phyloP scores from a whole-genome alignment of 768 basidiomycete genomes.

The Cystofilobasidium macerans region DNA sequence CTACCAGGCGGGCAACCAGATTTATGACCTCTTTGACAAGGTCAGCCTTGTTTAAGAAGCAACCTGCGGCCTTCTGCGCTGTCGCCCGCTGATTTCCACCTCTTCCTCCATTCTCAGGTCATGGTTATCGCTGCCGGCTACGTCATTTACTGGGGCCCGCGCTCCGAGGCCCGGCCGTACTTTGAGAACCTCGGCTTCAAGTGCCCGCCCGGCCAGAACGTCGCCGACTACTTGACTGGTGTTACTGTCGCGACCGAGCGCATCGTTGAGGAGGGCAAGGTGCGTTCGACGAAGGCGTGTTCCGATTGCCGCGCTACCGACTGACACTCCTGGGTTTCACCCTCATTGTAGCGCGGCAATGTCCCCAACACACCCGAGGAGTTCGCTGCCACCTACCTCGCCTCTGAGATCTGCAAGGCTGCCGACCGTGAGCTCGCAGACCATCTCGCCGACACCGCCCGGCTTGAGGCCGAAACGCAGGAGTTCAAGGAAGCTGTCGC shows the following conservation, averaged over 20 bases:
- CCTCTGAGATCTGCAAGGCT: constrained; percentile 44
- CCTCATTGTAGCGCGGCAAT: constrained; percentile 27
- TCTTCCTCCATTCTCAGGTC: constrained; percentile 26
- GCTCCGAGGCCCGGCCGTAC: constrained; percentile 41
- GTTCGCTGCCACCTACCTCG: constrained; percentile 54
- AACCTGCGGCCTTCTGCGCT: constrained; percentile 38
- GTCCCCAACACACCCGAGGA: constrained; percentile 49
- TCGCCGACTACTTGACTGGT: constrained; percentile 45
- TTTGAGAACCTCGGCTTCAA: constrained; percentile 46
- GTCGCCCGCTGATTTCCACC: constrained; percentile 54
- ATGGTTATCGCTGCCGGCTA: constrained; percentile 36
- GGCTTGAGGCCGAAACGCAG: constrained; percentile 52
- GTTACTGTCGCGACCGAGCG: constrained; percentile 71
- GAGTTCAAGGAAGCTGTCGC: constrained; percentile 65
- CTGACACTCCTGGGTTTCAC: constrained; percentile 42
- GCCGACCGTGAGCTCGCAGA: constrained; percentile 46
- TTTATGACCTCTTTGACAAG: constrained; percentile 28
- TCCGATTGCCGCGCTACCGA: neutral
- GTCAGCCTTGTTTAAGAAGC: constrained; percentile 37
- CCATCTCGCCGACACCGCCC: constrained; percentile 45
- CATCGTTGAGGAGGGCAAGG: constrained; percentile 47
- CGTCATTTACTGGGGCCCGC: constrained; percentile 45
- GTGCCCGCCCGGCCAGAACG: constrained; percentile 46
- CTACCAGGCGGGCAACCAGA: constrained; percentile 38
- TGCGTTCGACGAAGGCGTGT: too few species aligned